phyloP scores from a whole-genome alignment of 495 filamentous ascomycete genomes.

The Parathielavia hyrcaniae region DNA sequence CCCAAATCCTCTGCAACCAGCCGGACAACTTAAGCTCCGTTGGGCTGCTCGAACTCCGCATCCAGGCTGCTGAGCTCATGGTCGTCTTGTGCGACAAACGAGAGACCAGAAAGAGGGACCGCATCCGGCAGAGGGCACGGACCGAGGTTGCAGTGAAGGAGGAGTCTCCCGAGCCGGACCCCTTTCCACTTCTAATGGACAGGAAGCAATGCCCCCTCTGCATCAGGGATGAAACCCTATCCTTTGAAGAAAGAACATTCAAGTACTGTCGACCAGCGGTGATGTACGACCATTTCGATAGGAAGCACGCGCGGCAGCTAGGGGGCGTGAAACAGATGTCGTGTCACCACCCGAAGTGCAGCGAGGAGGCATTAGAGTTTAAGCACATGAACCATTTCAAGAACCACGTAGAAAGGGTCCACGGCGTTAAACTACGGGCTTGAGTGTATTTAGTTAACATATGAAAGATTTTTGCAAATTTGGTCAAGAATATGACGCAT shows the following conservation, averaged over 20 bases:
- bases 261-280: no score
- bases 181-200: conserved; percentile 7
- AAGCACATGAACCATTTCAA: conserved; percentile 13
- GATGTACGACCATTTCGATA: no score
- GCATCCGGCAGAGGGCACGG: no score
- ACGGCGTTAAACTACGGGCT: conserved; percentile 8
- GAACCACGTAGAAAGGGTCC: conserved; percentile 1
- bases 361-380: conserved; percentile 8
- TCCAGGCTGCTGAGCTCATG: conserved; percentile 18
- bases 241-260: no score
- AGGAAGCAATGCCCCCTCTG: conserved; percentile 9
- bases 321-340: conserved; percentile 5
- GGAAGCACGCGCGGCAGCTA: conserved; percentile 4
- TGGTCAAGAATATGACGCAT: no score
- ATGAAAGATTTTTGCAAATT: no score
- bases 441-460: no score
- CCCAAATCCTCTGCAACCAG: no score
- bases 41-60: conserved; percentile 16
- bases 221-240: conserved; percentile 8
- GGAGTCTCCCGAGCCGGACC: conserved; percentile 11
- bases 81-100: conserved; percentile 10
- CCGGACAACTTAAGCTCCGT: conserved; percentile 12
- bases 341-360: conserved; percentile 13
- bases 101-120: no score
- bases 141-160: conserved; percentile 7